Base-by-base conservation (phyloP, 1,284 basidiomycete species). In the Cystobasidiaceae sp. region DNA sequence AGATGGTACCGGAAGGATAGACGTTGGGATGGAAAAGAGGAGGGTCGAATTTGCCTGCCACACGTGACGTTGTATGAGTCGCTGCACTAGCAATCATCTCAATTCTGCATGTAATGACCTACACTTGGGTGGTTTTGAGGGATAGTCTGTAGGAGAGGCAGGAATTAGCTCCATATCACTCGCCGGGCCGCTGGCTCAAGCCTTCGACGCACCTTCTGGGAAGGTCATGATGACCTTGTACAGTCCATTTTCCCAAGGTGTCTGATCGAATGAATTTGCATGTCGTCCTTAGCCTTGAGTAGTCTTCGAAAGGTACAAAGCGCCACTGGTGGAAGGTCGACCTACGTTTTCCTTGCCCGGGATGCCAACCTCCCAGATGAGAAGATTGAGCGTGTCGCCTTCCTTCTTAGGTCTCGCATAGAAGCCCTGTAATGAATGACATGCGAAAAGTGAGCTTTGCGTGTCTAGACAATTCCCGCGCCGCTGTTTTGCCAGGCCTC, bases 21-120 rank as follows among this genome's bases (percentile, higher is more conserved):
- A 98, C 93, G 76, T 99, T 99, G 28, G 94, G 94, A 77, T 98
- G 94, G 80, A 97, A 98, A 54, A 97, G 81, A 28, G 94, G 89
- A 1, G 96, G 94, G 0, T 86, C 83, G 79, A 98, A 98, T 84
- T 97, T 97, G 81, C 92, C 93, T 96, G 76, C 43, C 66, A 21
- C 19, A 34, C 46, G 17, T 67, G 27, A 49, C 17, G 28, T 23
- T 9, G 51, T n/a, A n/a, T n/a, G n/a, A n/a, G n/a, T n/a, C n/a
- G n/a, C n/a, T n/a, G n/a, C n/a, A n/a, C n/a, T n/a, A n/a, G n/a
- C n/a, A n/a, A n/a, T n/a, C n/a, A n/a, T n/a, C n/a, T n/a, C n/a
- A n/a, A n/a, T n/a, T n/a, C n/a, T n/a, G n/a, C n/a, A n/a, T n/a
- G n/a, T n/a, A n/a, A n/a, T n/a, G 34, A 77, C 83, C 69, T 71